Conservation (phyloP, 2,329 filamentous ascomycete species). For the Setomelanomma holmii region DNA sequence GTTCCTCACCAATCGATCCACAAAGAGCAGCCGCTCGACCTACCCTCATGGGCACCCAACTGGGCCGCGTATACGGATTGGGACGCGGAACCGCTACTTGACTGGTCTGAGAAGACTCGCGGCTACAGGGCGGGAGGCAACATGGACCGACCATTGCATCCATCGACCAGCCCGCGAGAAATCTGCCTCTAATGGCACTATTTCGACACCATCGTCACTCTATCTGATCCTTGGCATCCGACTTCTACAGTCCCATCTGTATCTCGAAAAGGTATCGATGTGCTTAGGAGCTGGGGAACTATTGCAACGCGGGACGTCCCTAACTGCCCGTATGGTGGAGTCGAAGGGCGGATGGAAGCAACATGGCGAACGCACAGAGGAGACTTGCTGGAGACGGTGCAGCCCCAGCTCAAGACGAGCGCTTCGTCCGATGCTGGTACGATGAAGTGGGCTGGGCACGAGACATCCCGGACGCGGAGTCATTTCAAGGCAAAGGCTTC, state of each 20-base stretch:
- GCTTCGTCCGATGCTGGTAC: not conserved
- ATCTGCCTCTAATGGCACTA: not conserved
- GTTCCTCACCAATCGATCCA: not conserved
- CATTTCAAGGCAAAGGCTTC: not conserved
- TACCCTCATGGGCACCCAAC: not conserved
- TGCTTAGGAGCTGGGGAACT: not conserved
- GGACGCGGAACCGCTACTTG: not conserved
- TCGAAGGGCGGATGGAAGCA: not conserved
- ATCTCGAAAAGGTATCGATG: not conserved
- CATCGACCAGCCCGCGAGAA: not conserved
- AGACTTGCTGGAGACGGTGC: not conserved
- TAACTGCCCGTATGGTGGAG: not conserved
- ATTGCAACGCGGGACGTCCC: not conserved
- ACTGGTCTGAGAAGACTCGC: not conserved
- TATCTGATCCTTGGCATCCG: not conserved
- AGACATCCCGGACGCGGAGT: not conserved
- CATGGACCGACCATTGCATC: not conserved
- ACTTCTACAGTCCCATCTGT: not conserved
- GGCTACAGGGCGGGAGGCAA: not conserved
- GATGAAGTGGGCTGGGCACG: not conserved
- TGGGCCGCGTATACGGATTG: not conserved
- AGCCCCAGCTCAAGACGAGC: not conserved
- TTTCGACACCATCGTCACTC: not conserved
- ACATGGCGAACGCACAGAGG: not conserved
- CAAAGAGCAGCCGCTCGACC: not conserved